Conservation (phyloP, 805 yeast genomes). For the Brettanomyces anomalus region DNA sequence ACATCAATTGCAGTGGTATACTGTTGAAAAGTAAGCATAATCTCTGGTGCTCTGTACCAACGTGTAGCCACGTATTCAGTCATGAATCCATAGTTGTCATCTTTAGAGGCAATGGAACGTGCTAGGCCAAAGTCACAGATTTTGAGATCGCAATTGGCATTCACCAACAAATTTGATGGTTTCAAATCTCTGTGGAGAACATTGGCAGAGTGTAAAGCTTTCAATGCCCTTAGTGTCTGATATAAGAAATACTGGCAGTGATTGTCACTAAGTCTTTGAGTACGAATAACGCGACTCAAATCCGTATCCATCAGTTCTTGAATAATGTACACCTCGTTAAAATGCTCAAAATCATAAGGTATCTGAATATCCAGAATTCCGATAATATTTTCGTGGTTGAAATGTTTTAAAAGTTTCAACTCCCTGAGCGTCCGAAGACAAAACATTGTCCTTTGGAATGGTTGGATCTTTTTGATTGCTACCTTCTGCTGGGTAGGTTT, state of each 20-base stretch:
- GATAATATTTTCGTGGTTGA: slow-evolving; percentile 89
- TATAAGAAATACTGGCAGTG: slow-evolving; percentile 91
- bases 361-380: slow-evolving; percentile 82
- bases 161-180: slow-evolving; percentile 78
- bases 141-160: slow-evolving; percentile 89
- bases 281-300: slow-evolving; percentile 68
- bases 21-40: slow-evolving; percentile 89
- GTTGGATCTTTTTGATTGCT: slow-evolving; percentile 93
- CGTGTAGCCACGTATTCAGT: slow-evolving; percentile 97
- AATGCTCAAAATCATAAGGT: slow-evolving; percentile 66
- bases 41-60: slow-evolving; percentile 97
- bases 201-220: slow-evolving; percentile 88
- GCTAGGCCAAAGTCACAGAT: slow-evolving; percentile 95
- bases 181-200: slow-evolving; percentile 90
- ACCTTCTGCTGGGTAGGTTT: slow-evolving; percentile 79
- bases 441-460: slow-evolving; percentile 83
- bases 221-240: slow-evolving; percentile 83
- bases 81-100: slow-evolving; percentile 72
- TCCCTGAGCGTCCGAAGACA: slow-evolving; percentile 86
- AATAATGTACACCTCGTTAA: slow-evolving; percentile 80
- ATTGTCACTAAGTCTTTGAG: slow-evolving; percentile 81
- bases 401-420: slow-evolving; percentile 78
- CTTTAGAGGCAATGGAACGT: slow-evolving; percentile 49
- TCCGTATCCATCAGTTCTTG: slow-evolving; percentile 89
- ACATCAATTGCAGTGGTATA: slow-evolving; percentile 93